These are phyloP conservation scores for barley (Hordeum vulgare) DNA, from an alignment of 176 grass and related monocot genomes.

Conservation along the genomic window DNA sequence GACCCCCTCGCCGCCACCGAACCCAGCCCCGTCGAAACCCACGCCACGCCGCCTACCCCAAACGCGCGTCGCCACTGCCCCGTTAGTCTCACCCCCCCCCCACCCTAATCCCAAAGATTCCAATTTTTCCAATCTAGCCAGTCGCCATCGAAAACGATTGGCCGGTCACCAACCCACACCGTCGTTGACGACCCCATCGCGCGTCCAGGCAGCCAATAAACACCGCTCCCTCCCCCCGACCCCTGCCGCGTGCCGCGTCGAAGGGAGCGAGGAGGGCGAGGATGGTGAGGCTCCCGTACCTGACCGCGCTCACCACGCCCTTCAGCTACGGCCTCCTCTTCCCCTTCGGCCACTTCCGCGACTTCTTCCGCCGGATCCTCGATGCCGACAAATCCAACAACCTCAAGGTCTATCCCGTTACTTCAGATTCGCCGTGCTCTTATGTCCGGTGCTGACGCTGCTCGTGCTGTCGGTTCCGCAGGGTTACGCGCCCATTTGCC, in stretches of 20 bases:
- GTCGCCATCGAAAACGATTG: not conserved
- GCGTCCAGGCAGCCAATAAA: not conserved
- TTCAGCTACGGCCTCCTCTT: constrained; percentile 91
- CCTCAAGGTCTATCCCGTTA: constrained; percentile 43
- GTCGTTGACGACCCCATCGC: not conserved
- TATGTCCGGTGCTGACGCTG: not conserved
- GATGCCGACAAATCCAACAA: constrained; percentile 62
- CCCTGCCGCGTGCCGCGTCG: not conserved
- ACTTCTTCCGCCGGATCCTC: constrained; percentile 71
- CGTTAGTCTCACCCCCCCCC: not conserved
- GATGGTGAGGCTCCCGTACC: constrained; percentile 74
- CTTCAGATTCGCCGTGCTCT: not conserved
- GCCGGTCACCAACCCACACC: not conserved
- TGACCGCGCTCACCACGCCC: constrained; percentile 67
- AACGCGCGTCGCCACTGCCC: not conserved
- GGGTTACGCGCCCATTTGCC: constrained; percentile 90
- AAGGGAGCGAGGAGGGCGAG: not conserved
- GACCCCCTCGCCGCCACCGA: too few relatives aligned
- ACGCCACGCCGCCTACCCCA: too few relatives aligned
- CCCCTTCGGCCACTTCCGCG: constrained; percentile 78
- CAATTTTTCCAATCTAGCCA: not conserved
- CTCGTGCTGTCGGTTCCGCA: constrained; percentile 1
- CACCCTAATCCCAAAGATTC: not conserved
- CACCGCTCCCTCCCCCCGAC: not conserved
- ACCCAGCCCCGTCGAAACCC: too few relatives aligned